Evolutionary conservation across 306 rosid genomes (phyloP).

Genomic region (Calophaca sinica): DNA sequence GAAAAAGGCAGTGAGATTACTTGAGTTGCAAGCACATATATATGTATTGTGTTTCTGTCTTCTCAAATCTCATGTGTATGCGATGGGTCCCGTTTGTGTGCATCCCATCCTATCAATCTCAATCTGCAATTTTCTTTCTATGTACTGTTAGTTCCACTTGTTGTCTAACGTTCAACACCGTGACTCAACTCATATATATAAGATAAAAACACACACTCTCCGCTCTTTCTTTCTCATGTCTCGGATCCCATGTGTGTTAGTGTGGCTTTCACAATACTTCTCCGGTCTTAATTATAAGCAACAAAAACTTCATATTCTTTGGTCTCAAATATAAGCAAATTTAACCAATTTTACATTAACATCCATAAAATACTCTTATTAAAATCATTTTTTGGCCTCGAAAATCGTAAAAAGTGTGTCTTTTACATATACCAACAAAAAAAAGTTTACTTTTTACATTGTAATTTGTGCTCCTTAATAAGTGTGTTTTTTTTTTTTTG

Average conservation of each 20-base stretch:
- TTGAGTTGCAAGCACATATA: constrained; percentile 35
- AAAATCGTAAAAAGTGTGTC: too few species aligned
- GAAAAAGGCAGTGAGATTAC: constrained; percentile 43
- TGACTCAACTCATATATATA: not conserved
- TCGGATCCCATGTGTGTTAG: not conserved
- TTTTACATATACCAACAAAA: too few species aligned
- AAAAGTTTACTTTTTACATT: too few species aligned
- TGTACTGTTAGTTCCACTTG: constrained; percentile 42
- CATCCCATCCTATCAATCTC: constrained; percentile 51
- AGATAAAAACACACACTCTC: not conserved
- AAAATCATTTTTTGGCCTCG: too few species aligned
- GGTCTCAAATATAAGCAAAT: too few species aligned
- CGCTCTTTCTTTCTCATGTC: not conserved
- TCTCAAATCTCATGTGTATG: constrained; percentile 25
- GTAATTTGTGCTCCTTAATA: too few species aligned
- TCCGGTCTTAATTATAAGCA: too few species aligned
- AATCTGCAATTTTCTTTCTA: not conserved
- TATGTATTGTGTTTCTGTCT: constrained; percentile 39
- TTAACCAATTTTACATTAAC: too few species aligned
- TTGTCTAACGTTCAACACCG: constrained; percentile 42
- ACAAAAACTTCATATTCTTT: too few species aligned
- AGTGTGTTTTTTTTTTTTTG: too few species aligned
- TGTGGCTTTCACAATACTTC: not conserved
- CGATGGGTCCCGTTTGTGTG: constrained; percentile 50
- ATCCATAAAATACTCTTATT: too few species aligned